Percentiles rank a stretch among this genome's conserved stretches.
These are phyloP conservation scores for Cytidiella melzeri DNA, from an alignment of 768 basidiomycete species.

Conservation along the genomic window DNA sequence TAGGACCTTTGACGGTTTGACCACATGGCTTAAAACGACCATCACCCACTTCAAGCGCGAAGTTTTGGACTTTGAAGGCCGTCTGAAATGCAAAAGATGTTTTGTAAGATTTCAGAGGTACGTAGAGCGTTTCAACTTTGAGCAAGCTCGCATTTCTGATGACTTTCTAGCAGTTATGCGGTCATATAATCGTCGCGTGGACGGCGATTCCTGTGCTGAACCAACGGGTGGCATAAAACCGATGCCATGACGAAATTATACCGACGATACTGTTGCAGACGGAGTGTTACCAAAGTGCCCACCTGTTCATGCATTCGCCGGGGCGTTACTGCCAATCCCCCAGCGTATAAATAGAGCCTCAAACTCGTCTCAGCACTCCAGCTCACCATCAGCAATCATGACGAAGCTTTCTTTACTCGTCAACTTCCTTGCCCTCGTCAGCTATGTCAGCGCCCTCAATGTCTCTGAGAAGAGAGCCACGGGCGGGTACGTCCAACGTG, in stretches of 20 bases:
- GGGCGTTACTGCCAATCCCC: not conserved
- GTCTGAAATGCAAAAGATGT: no score
- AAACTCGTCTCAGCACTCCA: not conserved
- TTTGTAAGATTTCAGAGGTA: no score
- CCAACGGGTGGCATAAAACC: no score
- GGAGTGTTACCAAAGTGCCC: not conserved
- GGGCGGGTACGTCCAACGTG: slow-evolving; percentile 47
- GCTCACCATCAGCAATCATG: not conserved
- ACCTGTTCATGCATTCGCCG: not conserved
- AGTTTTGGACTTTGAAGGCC: no score
- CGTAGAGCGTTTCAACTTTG: no score
- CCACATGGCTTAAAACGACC: no score
- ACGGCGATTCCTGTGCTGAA: no score
- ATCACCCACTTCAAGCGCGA: no score
- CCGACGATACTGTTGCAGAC: not conserved
- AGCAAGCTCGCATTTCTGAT: no score
- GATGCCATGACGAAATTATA: slow-evolving; percentile 5
- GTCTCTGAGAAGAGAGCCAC: slow-evolving; percentile 25
- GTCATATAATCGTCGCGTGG: no score
- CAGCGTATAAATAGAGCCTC: not conserved
- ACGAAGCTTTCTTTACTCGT: slow-evolving; percentile 5
- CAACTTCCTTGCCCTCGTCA: slow-evolving; percentile 4
- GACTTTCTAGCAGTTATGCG: no score
- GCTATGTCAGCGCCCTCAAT: slow-evolving; percentile 7
- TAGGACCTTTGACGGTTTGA: no score